Conservation (phyloP, 2,329 filamentous ascomycete species). For the Aureobasidium sp. region DNA sequence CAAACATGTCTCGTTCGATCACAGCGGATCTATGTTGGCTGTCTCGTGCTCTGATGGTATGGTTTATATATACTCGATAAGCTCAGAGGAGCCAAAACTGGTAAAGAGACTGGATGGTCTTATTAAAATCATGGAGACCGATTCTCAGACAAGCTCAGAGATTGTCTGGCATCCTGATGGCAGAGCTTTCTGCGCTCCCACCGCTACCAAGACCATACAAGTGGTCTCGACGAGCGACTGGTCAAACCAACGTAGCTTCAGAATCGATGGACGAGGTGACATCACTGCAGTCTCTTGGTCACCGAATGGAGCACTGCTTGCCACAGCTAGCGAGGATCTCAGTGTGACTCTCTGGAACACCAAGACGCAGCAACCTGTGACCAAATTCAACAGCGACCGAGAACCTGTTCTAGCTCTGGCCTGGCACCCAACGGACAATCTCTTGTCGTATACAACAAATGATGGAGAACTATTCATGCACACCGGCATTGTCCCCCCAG, state of each 20-base stretch:
- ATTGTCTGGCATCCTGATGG: conserved; percentile 93
- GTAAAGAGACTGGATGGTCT: conserved; percentile 79
- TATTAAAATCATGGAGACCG: conserved; percentile 70
- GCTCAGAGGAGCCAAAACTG: conserved; percentile 69
- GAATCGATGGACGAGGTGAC: conserved; percentile 71
- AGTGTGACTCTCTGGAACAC: conserved; percentile 82
- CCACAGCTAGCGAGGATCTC: conserved; percentile 50
- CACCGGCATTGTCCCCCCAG: conserved; percentile 54
- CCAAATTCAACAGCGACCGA: conserved; percentile 62
- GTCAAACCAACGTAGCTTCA: conserved; percentile 75
- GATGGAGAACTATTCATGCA: conserved; percentile 93
- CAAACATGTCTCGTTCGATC: conserved; percentile 88
- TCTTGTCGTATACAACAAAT: conserved; percentile 83
- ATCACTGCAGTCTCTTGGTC: conserved; percentile 90
- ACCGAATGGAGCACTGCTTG: conserved; percentile 83
- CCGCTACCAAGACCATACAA: conserved; percentile 72
- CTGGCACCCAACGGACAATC: conserved; percentile 88
- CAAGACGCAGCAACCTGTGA: conserved; percentile 74
- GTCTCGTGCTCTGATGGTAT: conserved; percentile 84
- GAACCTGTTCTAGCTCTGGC: conserved; percentile 75
- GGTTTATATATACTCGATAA: conserved; percentile 82
- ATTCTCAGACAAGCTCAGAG: conserved; percentile 66
- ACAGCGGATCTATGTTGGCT: conserved; percentile 65
- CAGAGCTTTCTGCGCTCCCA: conserved; percentile 78
- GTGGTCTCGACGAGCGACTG: conserved; percentile 84